Conservation (phyloP, 116 monocot species). For the Zostera marina region DNA sequence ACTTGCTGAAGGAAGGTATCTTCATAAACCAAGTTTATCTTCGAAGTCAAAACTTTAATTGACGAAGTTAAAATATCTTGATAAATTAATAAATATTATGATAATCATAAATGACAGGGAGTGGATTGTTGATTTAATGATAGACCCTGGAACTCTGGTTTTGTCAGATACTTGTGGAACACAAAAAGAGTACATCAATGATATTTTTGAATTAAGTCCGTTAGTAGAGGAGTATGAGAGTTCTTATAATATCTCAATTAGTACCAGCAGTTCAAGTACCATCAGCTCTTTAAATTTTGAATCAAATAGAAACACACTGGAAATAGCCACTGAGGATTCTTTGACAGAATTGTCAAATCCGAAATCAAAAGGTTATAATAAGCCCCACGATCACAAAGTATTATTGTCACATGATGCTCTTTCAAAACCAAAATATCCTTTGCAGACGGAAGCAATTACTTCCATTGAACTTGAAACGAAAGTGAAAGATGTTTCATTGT, state of each 20-base stretch:
- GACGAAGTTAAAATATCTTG: no score
- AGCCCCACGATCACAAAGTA: no score
- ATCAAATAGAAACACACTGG: background rate
- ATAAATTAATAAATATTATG: background rate
- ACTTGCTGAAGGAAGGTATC: constrained; percentile 52
- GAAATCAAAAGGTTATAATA: background rate
- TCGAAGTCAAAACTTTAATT: background rate
- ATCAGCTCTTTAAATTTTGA: constrained; percentile 18
- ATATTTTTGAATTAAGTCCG: constrained; percentile 9
- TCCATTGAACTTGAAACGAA: constrained; percentile 29
- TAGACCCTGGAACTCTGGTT: constrained; percentile 53
- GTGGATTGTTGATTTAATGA: constrained; percentile 67
- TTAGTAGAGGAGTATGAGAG: constrained; percentile 7
- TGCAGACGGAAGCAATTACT: constrained; percentile 35
- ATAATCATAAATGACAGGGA: constrained; percentile 25
- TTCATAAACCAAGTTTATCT: background rate
- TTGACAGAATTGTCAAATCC: constrained; percentile 3
- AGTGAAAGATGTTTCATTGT: constrained; percentile 59
- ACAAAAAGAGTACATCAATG: constrained; percentile 16
- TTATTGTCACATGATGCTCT: no score
- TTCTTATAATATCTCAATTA: constrained; percentile 6
- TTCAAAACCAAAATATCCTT: constrained; percentile 20
- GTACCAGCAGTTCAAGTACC: constrained; percentile 18
- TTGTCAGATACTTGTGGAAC: constrained; percentile 31
- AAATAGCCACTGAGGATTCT: background rate